These are phyloP conservation scores for Yamadazyma sp. DNA, from an alignment of 1,139 yeast species.

Conservation along the genomic window DNA sequence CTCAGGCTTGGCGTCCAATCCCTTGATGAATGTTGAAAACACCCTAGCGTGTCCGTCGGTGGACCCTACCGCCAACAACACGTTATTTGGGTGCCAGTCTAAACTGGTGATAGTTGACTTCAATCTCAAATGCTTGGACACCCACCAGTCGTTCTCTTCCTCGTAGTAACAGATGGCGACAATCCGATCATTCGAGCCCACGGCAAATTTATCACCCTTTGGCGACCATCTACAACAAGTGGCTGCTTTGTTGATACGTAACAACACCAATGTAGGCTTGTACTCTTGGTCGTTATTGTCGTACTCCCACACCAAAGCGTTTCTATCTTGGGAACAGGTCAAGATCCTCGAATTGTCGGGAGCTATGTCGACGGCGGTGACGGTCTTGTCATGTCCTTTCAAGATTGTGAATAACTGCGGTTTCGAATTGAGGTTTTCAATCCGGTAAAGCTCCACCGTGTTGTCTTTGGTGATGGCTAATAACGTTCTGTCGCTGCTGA, in stretches of 20 bases:
- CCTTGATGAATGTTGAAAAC: slow-evolving; percentile 89
- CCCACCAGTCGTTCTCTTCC: slow-evolving; percentile 99
- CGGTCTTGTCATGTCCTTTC: slow-evolving; percentile 88
- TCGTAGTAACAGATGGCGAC: slow-evolving; percentile 97
- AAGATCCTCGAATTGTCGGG: slow-evolving; percentile 80
- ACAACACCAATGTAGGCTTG: slow-evolving; percentile 88
- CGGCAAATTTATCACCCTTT: slow-evolving; percentile 89
- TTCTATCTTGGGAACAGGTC: slow-evolving; percentile 97
- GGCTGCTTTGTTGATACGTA: slow-evolving; percentile 93
- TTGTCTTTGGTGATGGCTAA: slow-evolving; percentile 83
- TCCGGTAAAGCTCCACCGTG: slow-evolving; percentile 70
- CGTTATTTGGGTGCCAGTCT: slow-evolving; percentile 95
- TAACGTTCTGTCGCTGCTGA: slow-evolving; percentile 63
- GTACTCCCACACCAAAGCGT: slow-evolving; percentile 94
- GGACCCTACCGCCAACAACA: slow-evolving; percentile 85
- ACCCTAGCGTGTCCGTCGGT: slow-evolving; percentile 95
- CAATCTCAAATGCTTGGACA: slow-evolving; percentile 90
- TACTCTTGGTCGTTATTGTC: slow-evolving; percentile 46
- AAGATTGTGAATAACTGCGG: slow-evolving; percentile 62
- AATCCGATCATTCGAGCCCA: slow-evolving; percentile 92
- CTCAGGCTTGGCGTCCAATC: slow-evolving; percentile 80
- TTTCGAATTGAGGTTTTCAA: slow-evolving; percentile 34
- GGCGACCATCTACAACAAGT: slow-evolving; percentile 95
- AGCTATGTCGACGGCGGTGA: slow-evolving; percentile 92
- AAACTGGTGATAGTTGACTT: slow-evolving; percentile 82